These are phyloP conservation scores for Pythium coloratum DNA, from an alignment of 352 stramenopile species.

Conservation along the genomic window DNA sequence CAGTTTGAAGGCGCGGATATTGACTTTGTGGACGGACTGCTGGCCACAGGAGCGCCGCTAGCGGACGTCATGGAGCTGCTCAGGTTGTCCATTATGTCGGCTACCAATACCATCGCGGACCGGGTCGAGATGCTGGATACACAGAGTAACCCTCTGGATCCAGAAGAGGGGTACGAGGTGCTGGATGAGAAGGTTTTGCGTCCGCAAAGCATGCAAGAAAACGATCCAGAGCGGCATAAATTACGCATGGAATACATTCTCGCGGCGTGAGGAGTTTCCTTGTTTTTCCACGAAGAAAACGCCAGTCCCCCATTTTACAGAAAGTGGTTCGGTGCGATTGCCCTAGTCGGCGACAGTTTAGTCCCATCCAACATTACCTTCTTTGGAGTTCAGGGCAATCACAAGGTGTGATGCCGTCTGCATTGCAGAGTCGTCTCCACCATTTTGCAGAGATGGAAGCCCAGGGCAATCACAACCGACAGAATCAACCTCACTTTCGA, in stretches of 20 bases:
- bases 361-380: neutral
- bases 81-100: constrained; percentile 22
- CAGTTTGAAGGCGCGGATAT: constrained; percentile 20
- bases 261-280: neutral
- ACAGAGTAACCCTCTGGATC: neutral
- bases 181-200: constrained; percentile 5
- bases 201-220: neutral
- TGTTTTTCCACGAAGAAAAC: neutral
- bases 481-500: too few species aligned
- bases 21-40: constrained; percentile 22
- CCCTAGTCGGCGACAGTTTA: too few species aligned
- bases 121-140: neutral
- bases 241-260: constrained; percentile 26
- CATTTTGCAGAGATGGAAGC: too few species aligned
- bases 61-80: constrained; percentile 20
- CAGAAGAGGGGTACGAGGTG: neutral
- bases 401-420: too few species aligned
- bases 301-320: too few species aligned
- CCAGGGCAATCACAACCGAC: too few species aligned
- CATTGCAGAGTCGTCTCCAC: too few species aligned
- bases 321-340: too few species aligned
- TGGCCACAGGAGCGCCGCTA: constrained; percentile 13
- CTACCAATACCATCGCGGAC: constrained; percentile 12
- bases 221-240: constrained; percentile 2
- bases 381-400: neutral